Evolutionary conservation across 352 stramenopile species (phyloP), one percentile per base, ranked within the genome.

Genomic region (Phytophthora crassamura): DNA sequence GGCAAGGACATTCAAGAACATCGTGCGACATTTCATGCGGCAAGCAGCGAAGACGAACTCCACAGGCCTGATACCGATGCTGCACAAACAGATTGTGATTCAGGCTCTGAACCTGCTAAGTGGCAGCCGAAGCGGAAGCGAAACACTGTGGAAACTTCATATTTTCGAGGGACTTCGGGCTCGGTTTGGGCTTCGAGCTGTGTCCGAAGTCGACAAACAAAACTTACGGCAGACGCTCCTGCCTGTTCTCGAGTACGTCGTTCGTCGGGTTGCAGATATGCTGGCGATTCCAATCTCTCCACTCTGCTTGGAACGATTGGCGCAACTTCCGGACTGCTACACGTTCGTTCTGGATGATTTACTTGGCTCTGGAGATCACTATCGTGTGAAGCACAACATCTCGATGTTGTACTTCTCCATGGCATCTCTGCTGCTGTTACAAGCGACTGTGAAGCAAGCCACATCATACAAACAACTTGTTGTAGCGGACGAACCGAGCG

Each of bases 361-460:
- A 4, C 41, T 59, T 3, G 35, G 36, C 33, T 61, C 53, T 0
- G 54, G 53, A 2, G 74, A 79, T 4, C 41, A 63, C 2, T 91
- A 80, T 52, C 73, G 80, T 4, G 70, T 96, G 2, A 96, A 96
- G 58, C 87, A 96, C 74, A 96, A 95, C 63, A 55, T 97, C 14
- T 75, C 80, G 2, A 80, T 97, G 60, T 68, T 96, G 0, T 85
- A 97, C 59, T 96, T 97, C 45, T 93, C 91, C 0, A 84, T 94
- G 67, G 91, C 86, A n/a, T 94, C 90, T 16, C 55, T 97, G 28
- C 59, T 98, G 1, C 48, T 95, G 10, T 59, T 93, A 3, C 75
- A 90, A 51, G 91, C 89, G 9, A 91, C 88, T 18, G 67, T 88
- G 20, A 82, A 84, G 36, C 89, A 95, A 61, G 77, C 77, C 6